Base-by-base conservation (phyloP, 306 rosid species). In the Betula pendula region DNA sequence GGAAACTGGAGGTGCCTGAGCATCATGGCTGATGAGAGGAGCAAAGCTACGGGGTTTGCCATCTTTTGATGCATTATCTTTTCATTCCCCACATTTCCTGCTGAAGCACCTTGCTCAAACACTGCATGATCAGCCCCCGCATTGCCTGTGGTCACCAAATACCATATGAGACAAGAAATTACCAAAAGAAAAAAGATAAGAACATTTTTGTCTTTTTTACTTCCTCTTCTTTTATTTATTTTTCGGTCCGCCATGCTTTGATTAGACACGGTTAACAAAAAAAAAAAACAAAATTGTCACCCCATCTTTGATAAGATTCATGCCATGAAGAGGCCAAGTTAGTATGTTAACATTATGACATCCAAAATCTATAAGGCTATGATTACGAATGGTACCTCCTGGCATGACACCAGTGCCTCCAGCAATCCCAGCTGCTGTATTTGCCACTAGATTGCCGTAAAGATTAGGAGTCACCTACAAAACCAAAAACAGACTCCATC, bases 41-140 rank as follows among this genome's bases (percentile, higher is more conserved):
- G 88, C 83, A 90, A 66, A 20, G 93, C 97, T n/a, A 92, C 93
- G 1, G 97, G 97, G 75, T 92, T 90, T 1, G 93, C 93, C 79
- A 56, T 87, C 74, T 81, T 84, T 68, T 89, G 94, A 71, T 89
- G 88, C 84, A 79, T 62, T 4, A 84, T 0, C 55, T 81, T 92
- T 16, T 92, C 97, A 19, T 83, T 87, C 24, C 96, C 97, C 33
- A 92, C 95, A 4, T 88, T 90, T 68, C 95, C 95, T 68, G 95
- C 95, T 8, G 95, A 90, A 44, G 95, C 95, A 31, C 97, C 97
- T 89, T 92, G 96, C 96, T 90, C 97, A 55, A 92, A 90, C 68
- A 92, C 91, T 8, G 96, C 96, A 51, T 84, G 90, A 68, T 92
- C 96, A 16, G 89, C 93, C 77, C 96, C 97, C 45, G 83, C 92